Base-by-base conservation (phyloP, 257 asterid species). In the Capsicum baccatum region DNA sequence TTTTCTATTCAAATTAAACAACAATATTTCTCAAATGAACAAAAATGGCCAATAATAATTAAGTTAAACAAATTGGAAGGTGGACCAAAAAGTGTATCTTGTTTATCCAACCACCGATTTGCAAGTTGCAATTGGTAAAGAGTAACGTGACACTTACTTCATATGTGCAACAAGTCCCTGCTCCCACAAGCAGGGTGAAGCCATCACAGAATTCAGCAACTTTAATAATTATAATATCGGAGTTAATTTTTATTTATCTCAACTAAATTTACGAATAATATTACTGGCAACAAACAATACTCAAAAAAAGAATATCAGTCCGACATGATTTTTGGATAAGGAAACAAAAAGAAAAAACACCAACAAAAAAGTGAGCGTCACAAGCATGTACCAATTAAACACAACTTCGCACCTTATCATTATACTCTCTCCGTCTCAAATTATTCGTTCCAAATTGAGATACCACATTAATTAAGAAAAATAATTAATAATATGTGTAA, bases 51-150 rank as follows among this genome's bases (percentile, higher is more conserved):
- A 71, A n/a, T 69, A 63, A 9, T 47, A 66, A 48, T 19, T 73
- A 73, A 10, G 0, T 73, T 48, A 73, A 73, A 73, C 42, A 8
- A 73, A 73, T 26, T 73, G 80, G 59, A 48, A 73, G 80, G 60
- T 73, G 80, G 58, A 73, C 80, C 60, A 73, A 73, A 73, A 73
- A 26, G 71, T 66, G 47, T 3, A 39, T 26, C 26, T 2, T 48
- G 59, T 21, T n/a, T 73, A 73, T 73, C 80, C 80, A 73, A 73
- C 80, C 60, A 73, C 80, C 60, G 9, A 6, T 73, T 19, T 48
- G 59, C 60, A 48, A 73, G 80, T 73, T 73, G 60, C 80, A 73
- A 73, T 13, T 73, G 60, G 60, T 73, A 3, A 37, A 73, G 80
- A 42, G n/a, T 73, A 11, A 73, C 42, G 80, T 73, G 48, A 73